Base-by-base conservation (phyloP, 2,329 filamentous ascomycete genomes). In the Pestalotiopsis fici region DNA sequence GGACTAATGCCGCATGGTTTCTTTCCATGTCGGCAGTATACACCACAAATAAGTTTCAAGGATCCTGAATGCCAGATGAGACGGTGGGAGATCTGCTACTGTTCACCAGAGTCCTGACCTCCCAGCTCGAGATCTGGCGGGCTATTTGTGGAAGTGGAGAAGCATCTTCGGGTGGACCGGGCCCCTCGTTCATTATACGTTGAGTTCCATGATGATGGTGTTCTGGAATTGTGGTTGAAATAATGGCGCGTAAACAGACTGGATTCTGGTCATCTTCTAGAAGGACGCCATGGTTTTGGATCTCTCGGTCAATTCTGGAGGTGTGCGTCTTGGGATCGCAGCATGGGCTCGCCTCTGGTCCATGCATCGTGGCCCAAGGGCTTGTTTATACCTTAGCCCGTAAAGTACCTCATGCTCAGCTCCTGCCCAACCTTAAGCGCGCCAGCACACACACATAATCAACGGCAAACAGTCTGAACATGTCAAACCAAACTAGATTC, bases 141-240 rank as follows among this genome's bases (percentile, higher is more conserved):
- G 55, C 55, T 31, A 31, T 57, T 31, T 57, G 23, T 57, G 23
- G 23, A 27, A 57, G 55, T 63, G 60, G 27, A 57, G 23, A 31
- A 35, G 23, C 23, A 15, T 60, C 28, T 35, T 27, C 61, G 61
- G 57, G 47, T 64, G 61, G 28, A 35, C 61, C 47, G 47, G 27
- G n/a, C 9, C n/a, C 37, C 60, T 21, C n/a, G n/a, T 35, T 37
- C 18, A 55, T 56, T 25, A 11, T 35, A 61, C n/a, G n/a, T n/a
- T n/a, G 28, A 50, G 37, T 27, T 21, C 55, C 55, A 25, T 15
- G n/a, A 28, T 25, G 50, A 43, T 43, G 15, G 61, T 64, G 31
- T 64, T 64, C 61, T 64, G 61, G 61, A 64, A 64, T 55, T 64
- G 18, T 50, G 43, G n/a, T 55, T 39, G 50, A 54, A 64, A 47